phyloP scores from a whole-genome alignment of 1,284 basidiomycete species.

The Hypsizygus ulmarius region DNA sequence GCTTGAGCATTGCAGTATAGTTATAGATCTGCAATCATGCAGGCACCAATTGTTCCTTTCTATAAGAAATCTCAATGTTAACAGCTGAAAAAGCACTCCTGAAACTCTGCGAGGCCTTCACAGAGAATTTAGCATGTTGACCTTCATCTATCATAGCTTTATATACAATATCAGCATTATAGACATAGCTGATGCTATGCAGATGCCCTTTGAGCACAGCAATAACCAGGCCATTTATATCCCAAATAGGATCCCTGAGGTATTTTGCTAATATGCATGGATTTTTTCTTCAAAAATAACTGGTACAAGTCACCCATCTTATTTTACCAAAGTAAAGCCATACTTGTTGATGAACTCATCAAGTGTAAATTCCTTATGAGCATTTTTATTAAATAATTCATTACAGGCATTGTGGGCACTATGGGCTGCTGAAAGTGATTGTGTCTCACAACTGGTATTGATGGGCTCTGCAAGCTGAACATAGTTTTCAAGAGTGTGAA shows the following conservation, averaged over 20 bases:
- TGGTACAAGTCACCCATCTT: constrained; percentile 1
- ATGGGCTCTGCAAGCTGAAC: neutral
- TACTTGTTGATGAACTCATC: neutral
- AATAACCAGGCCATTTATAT: neutral
- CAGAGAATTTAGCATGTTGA: neutral
- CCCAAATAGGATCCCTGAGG: neutral
- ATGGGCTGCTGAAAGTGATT: neutral
- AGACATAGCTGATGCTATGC: neutral
- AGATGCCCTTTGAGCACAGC: neutral
- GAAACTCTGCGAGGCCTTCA: neutral
- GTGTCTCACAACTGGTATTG: neutral
- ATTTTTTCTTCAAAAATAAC: neutral
- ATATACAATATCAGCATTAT: neutral
- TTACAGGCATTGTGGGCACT: neutral
- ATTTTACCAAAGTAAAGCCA: neutral
- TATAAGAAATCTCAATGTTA: constrained; percentile 1
- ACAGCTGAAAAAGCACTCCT: neutral
- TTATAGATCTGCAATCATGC: neutral
- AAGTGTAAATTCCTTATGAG: neutral
- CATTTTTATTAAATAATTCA: neutral
- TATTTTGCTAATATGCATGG: neutral
- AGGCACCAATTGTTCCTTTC: neutral
- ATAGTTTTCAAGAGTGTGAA: too few species aligned
- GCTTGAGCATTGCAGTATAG: neutral
- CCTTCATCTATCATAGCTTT: constrained; percentile 3